Evolutionary conservation across 2,329 filamentous ascomycete genomes (phyloP).

Genomic region (Alternaria conjuncta): DNA sequence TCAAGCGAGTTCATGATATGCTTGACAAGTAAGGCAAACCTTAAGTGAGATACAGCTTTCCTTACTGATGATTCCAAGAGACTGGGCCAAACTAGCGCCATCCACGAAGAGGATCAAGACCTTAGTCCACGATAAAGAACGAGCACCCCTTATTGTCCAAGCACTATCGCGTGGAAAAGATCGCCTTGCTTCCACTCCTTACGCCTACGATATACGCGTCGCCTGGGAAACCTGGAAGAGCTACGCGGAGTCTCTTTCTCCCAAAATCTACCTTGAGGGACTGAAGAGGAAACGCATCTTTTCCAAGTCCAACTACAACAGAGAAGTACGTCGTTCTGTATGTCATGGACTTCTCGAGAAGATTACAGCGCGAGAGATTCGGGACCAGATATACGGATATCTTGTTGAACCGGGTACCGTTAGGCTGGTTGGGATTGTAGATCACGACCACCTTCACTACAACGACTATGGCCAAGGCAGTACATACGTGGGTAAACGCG

Average conservation of each 20-base stretch:
- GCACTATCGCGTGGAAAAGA: too few species aligned
- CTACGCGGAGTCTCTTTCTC: too few species aligned
- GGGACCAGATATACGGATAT: not conserved
- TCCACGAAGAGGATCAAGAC: not conserved
- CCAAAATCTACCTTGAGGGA: too few species aligned
- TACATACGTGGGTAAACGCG: too few species aligned
- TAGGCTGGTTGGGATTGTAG: not conserved
- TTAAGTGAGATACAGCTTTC: not conserved
- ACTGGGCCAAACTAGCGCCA: not conserved
- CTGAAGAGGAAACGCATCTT: too few species aligned
- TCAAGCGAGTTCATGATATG: not conserved
- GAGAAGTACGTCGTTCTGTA: not conserved
- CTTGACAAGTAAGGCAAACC: not conserved
- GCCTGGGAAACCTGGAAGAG: too few species aligned
- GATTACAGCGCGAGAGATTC: not conserved
- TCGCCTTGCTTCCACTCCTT: too few species aligned
- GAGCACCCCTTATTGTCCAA: too few species aligned
- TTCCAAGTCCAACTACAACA: not conserved
- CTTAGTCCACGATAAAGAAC: too few species aligned
- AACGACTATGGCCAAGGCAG: too few species aligned
- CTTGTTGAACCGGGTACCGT: not conserved
- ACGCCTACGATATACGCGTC: too few species aligned
- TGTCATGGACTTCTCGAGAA: not conserved
- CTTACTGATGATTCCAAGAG: not conserved
- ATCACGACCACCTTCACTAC: too few species aligned